Evolutionary conservation across 306 rosid species (phyloP).

Genomic region (Pachyrhizus erosus): DNA sequence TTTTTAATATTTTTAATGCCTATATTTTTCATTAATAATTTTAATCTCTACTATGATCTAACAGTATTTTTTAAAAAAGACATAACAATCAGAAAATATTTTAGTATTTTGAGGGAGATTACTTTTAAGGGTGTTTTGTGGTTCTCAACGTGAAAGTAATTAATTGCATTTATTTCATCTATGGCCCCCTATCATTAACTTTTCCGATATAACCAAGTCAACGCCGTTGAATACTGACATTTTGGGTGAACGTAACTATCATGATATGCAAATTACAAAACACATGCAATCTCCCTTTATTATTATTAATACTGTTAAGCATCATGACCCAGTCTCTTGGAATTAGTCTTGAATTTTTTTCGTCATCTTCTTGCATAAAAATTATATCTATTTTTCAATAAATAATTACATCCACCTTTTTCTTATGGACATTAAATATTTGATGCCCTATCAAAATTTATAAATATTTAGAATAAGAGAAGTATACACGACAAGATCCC

Average conservation of each 20-base stretch:
- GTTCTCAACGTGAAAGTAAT: not conserved
- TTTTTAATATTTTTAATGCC: no score
- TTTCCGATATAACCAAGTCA: slow-evolving; percentile 9
- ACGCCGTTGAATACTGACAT: slow-evolving; percentile 6
- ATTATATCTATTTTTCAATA: not conserved
- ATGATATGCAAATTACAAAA: not conserved
- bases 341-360: not conserved
- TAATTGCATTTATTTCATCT: slow-evolving; percentile 18
- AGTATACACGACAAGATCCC: not conserved
- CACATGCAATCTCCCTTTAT: not conserved
- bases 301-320: not conserved
- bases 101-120: no score
- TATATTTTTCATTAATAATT: no score
- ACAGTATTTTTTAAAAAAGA: no score
- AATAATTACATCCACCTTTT: not conserved
- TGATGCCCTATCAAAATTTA: not conserved
- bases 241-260: not conserved
- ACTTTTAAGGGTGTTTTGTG: slow-evolving; percentile 2
- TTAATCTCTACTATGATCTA: no score
- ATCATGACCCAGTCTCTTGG: not conserved
- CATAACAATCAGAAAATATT: no score
- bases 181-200: not conserved
- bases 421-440: not conserved
- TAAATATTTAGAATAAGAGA: not conserved
- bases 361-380: not conserved